Percentiles rank a stretch among this genome's conserved stretches.
Evolutionary conservation across 2,329 filamentous ascomycete genomes (phyloP).

Genomic region (Sporothrix mexicana): DNA sequence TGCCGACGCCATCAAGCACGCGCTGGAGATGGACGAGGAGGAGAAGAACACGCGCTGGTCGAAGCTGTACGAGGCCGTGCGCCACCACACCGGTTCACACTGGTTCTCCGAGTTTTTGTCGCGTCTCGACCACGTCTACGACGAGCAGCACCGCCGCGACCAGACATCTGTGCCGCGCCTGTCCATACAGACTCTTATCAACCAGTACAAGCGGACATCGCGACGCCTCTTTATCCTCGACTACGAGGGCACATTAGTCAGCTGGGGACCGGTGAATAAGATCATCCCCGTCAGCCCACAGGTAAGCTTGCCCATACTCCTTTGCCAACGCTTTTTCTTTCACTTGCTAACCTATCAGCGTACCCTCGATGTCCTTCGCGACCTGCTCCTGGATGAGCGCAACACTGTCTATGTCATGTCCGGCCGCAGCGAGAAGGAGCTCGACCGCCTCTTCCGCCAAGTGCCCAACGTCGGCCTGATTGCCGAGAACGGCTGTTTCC

Average conservation of each 20-base stretch:
- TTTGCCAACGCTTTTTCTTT: not conserved
- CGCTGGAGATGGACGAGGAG: constrained; percentile 76
- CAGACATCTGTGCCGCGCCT: constrained; percentile 86
- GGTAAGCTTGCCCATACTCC: constrained; percentile 3
- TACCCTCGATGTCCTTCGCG: constrained; percentile 80
- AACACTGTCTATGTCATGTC: constrained; percentile 97
- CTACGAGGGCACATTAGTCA: constrained; percentile 90
- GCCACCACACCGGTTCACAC: constrained; percentile 79
- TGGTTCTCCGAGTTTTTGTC: constrained; percentile 82
- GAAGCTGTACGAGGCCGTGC: constrained; percentile 73
- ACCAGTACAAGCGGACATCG: constrained; percentile 69
- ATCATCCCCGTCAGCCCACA: constrained; percentile 81
- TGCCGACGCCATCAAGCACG: constrained; percentile 81
- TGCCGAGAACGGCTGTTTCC: constrained; percentile 92
- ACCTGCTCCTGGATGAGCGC: constrained; percentile 76
- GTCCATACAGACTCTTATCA: constrained; percentile 67
- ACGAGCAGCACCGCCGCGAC: constrained; percentile 83
- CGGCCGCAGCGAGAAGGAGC: constrained; percentile 81
- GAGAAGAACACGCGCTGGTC: constrained; percentile 79
- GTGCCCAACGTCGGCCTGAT: constrained; percentile 87
- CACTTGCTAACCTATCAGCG: constrained; percentile 54
- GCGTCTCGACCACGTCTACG: constrained; percentile 75
- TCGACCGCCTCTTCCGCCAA: constrained; percentile 82
- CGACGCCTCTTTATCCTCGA: constrained; percentile 87
- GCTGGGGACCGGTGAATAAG: constrained; percentile 81